Evolutionary conservation across 202 grass and related monocot species (phyloP), one percentile per base, ranked within the genome.

Genomic region (Brachypodium distachyon): DNA sequence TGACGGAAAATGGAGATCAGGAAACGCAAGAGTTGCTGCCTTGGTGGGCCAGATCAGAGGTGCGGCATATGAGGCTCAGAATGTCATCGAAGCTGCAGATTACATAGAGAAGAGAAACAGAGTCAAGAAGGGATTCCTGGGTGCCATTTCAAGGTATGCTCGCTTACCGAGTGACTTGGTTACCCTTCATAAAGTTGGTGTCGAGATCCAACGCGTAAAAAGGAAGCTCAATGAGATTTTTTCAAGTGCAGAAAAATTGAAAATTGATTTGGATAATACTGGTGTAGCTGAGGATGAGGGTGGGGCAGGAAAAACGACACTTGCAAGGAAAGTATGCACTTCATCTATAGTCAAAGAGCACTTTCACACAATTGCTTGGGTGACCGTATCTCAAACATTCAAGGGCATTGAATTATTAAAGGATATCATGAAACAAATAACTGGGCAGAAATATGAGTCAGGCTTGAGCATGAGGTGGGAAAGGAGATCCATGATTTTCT

Each of bases 121-220:
- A 53, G 33, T 77, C 2, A 88, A 67, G 47, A 88, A 67, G 27
- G 86, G 75, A 3, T 61, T 88, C 7, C 11, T 80, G 12, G 75
- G 76, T 50, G 63, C 81, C 10, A 33, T 88, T 12, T 80, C 75
- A 31, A 88, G 50, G 86, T 88, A 84, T 74, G 81, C 86, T 74
- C 38, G 66, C 51, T 51, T 84, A 12, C 75, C 75, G 25, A 67
- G 0, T 13, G 86, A 88, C 8, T 4, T 84, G 55, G 43, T 79
- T 36, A 43, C 75, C 47, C 66, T 40, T 8, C 85, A 83, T 67
- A 83, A 87, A 61, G 37, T 67, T 55, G 80, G 80, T 59, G 28
- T 27, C 31, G 69, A 87, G 56, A 67, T 83, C 21, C 63, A 44
- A 17, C 39, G 51, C 17, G 18, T 79, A 79, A 70, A 79, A 34